Evolutionary conservation across 73 alveolate genomes (phyloP).

Genomic region (Diophrys sp.): DNA sequence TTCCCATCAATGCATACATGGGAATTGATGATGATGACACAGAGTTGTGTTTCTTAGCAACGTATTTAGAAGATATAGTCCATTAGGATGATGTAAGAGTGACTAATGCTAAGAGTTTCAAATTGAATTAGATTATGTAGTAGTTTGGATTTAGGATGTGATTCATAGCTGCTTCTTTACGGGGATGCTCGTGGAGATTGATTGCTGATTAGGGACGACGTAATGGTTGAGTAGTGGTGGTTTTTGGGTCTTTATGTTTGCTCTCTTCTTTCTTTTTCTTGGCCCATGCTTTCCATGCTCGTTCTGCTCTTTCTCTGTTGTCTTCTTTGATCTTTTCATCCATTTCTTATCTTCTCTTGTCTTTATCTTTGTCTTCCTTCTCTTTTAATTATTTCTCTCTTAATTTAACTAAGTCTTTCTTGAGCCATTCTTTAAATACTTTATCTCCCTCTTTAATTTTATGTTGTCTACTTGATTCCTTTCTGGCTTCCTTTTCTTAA

Average conservation of each 20-base stretch:
- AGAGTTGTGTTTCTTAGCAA: slow-evolving; percentile 44
- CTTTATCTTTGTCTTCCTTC: neutral
- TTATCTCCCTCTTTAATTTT: neutral
- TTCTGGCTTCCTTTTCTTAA: neutral
- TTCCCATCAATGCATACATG: slow-evolving; percentile 55
- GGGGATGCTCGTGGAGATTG: no score
- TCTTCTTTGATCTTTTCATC: neutral
- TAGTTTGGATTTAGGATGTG: neutral
- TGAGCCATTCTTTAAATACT: neutral
- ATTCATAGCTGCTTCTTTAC: neutral
- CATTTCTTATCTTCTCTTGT: neutral
- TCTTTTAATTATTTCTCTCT: neutral
- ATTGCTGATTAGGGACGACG: neutral
- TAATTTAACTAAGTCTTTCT: neutral
- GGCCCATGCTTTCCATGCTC: neutral
- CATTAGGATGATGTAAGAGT: slow-evolving; percentile 21
- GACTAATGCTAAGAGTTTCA: slow-evolving; percentile 9
- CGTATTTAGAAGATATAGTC: slow-evolving; percentile 35
- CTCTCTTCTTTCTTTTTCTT: neutral
- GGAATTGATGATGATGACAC: slow-evolving; percentile 39
- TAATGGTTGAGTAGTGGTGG: neutral
- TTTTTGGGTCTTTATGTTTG: neutral
- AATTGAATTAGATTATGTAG: neutral
- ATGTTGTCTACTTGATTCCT: neutral
- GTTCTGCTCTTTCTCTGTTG: neutral